Evolutionary conservation across 2,329 filamentous ascomycete genomes (phyloP), one percentile per base, ranked within the genome.

Genomic region (Diaporthe sp.): DNA sequence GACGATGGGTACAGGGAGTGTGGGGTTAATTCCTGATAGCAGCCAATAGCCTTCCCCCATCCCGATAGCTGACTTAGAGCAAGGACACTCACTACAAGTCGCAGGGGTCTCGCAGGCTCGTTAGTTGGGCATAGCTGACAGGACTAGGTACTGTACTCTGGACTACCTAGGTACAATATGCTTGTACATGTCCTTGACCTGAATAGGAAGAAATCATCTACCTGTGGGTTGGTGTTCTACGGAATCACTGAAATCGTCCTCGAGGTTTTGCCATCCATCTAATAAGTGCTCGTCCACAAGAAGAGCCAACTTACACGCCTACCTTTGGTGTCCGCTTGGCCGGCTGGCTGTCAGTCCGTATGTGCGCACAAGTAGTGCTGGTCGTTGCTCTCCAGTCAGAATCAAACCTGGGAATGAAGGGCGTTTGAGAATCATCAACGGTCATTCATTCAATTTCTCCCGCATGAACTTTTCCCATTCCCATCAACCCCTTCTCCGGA

Each of bases 401-500:
- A 25, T 37, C 44, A 34, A 34, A 34, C 22, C 13, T 39, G 31
- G 9, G 15, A 22, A 39, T 39, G 49, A 39, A 39, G 10, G 7
- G 31, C 42, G 17, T 51, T 51, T 42, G 9, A 70, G 34, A 70
- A 60, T 73, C 70, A 44, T 73, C 72, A 77, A 60, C 31, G 34
- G 47, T 55, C 63, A 72, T 67, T 77, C 70, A 75, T 60, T 77
- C 57, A 73, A 71, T 60, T 60, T 71, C 72, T 67, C 71, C 71
- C 44, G 67, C 63, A 70, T 63, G 55, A 67, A 78, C 75, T 76
- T 78, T 78, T 78, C 72, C 76, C 74, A 47, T 71, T 72, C 73
- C 76, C 65, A 51, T 70, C 53, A 53, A 73, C 47, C 74, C 81
- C 76, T 78, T 79, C 77, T 79, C 77, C 78, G 80, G 72, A 76